These are phyloP conservation scores for Wickerhamiella kurtzmanii DNA, from an alignment of 805 yeast species.

Conservation along the genomic window DNA sequence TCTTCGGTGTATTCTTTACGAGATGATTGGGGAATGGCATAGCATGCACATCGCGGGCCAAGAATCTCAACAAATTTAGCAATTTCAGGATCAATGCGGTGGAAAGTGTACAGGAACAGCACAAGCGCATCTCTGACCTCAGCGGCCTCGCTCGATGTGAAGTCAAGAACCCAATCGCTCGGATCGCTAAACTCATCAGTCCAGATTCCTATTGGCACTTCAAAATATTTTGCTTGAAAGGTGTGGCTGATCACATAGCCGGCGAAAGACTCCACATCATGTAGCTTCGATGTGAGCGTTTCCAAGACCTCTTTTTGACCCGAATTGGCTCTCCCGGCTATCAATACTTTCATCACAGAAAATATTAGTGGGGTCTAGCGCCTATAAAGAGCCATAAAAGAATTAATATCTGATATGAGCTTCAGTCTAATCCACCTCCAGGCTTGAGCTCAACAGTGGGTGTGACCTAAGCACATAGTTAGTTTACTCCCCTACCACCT, in stretches of 20 bases:
- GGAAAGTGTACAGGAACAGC: slow-evolving; percentile 23
- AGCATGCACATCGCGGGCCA: slow-evolving; percentile 1
- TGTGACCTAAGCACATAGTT: background rate
- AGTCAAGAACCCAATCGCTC: slow-evolving; percentile 24
- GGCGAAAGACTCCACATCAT: slow-evolving; percentile 14
- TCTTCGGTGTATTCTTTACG: slow-evolving; percentile 4
- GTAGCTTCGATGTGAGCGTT: slow-evolving; percentile 22
- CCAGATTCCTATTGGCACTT: slow-evolving; percentile 25
- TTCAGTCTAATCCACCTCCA: too few species aligned
- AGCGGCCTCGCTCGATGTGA: slow-evolving; percentile 24
- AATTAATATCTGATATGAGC: too few species aligned
- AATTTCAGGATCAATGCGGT: slow-evolving; percentile 7
- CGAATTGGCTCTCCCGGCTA: slow-evolving; percentile 24
- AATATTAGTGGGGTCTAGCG: too few species aligned
- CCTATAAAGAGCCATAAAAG: too few species aligned
- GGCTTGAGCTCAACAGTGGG: background rate
- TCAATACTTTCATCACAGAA: slow-evolving; percentile 20
- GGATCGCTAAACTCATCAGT: slow-evolving; percentile 24
- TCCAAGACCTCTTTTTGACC: slow-evolving; percentile 26
- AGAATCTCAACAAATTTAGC: slow-evolving; percentile 15
- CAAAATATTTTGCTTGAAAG: slow-evolving; percentile 25
- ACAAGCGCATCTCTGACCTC: slow-evolving; percentile 28
- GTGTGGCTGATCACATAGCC: slow-evolving; percentile 19
- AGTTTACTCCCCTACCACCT: too few species aligned
- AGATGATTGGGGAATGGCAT: background rate